Conservation (phyloP, 768 basidiomycete genomes). For the Gymnopilus junonius region DNA sequence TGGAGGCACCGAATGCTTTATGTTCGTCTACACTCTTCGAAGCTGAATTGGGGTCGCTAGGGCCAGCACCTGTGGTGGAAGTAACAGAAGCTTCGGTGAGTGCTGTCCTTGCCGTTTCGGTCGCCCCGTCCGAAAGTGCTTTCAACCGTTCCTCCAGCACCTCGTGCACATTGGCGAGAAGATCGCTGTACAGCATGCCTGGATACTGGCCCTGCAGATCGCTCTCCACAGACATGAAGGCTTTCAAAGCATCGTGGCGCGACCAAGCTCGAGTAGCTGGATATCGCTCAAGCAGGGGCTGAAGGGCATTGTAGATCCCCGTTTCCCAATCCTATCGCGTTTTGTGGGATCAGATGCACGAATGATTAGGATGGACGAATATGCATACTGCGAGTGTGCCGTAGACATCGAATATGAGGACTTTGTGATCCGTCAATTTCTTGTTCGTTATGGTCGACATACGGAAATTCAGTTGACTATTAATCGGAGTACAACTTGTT, state of each 20-base stretch:
- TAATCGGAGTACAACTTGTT: background rate
- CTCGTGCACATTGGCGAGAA: slow-evolving; percentile 56
- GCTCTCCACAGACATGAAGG: slow-evolving; percentile 56
- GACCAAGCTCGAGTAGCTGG: slow-evolving; percentile 46
- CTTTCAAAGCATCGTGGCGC: slow-evolving; percentile 53
- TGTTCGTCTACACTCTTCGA: slow-evolving; percentile 32
- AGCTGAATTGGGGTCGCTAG: slow-evolving; percentile 9
- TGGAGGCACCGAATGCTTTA: slow-evolving; percentile 60
- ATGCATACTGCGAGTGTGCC: slow-evolving; percentile 65
- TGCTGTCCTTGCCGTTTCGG: slow-evolving; percentile 1
- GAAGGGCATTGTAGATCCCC: slow-evolving; percentile 59
- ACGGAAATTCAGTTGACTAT: background rate
- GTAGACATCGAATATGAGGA: slow-evolving; percentile 77
- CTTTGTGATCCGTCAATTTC: slow-evolving; percentile 50
- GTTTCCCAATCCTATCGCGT: slow-evolving; percentile 69
- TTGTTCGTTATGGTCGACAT: background rate
- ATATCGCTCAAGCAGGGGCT: slow-evolving; percentile 52
- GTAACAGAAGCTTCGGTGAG: slow-evolving; percentile 2
- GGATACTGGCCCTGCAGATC: slow-evolving; percentile 64
- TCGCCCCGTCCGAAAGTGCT: slow-evolving; percentile 28
- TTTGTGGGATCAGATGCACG: background rate
- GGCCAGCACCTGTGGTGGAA: slow-evolving; percentile 11
- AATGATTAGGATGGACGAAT: background rate
- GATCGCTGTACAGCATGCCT: slow-evolving; percentile 59
- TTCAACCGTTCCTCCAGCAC: slow-evolving; percentile 40